A percentile compares a stretch with the other conserved stretches of the same genome.
phyloP scores from a whole-genome alignment of 176 grass and related monocot species.

The Carex kokanica region DNA sequence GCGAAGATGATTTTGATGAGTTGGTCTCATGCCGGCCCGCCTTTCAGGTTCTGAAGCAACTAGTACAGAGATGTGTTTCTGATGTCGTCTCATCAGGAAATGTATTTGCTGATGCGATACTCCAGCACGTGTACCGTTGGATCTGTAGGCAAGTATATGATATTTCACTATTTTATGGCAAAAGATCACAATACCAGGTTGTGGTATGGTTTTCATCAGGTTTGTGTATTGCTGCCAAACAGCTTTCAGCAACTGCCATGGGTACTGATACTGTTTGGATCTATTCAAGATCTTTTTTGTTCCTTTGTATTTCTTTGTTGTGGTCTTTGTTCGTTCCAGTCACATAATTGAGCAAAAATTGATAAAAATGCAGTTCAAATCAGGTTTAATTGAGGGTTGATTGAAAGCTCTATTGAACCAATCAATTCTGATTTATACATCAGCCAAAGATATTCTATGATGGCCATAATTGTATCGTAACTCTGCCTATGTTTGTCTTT shows the following conservation, averaged over 20 bases:
- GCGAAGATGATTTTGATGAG: conserved; percentile 71
- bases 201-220: background rate
- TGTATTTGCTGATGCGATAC: conserved; percentile 89
- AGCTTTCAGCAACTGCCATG: background rate
- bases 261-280: conserved; percentile 1
- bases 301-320: background rate
- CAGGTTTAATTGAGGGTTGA: background rate
- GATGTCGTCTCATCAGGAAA: conserved; percentile 95
- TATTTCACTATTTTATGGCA: background rate
- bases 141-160: conserved; percentile 69
- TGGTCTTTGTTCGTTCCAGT: background rate
- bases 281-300: background rate
- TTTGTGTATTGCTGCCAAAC: background rate
- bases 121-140: conserved; percentile 94
- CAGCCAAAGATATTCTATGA: background rate
- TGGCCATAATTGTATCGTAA: background rate
- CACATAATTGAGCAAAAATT: background rate
- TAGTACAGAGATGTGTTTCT: conserved; percentile 87
- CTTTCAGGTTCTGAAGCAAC: conserved; percentile 91
- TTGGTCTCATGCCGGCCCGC: conserved; percentile 59
- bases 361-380: background rate
- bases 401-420: background rate
- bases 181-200: conserved; percentile 12
- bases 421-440: background rate
- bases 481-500: conserved; percentile 31